Percentiles rank a stretch among this genome's conserved stretches.
These are phyloP conservation scores for Isabelozyma rhagii DNA, from an alignment of 805 yeast genomes.

Conservation along the genomic window DNA sequence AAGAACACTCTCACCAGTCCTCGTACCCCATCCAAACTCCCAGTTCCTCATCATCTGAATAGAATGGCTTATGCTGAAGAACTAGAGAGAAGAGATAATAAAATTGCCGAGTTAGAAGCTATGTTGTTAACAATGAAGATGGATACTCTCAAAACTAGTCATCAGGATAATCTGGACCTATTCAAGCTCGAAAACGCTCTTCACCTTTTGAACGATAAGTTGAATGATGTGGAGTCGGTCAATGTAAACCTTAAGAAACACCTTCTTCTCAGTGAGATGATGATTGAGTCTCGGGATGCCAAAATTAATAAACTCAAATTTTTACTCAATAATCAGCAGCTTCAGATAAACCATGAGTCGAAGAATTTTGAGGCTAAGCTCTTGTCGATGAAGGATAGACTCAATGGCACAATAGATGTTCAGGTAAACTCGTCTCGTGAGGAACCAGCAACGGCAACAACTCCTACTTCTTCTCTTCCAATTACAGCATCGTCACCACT, in stretches of 20 bases:
- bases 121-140: constrained; percentile 26
- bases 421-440: not conserved
- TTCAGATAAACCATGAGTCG: constrained; percentile 46
- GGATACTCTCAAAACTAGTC: constrained; percentile 25
- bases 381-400: constrained; percentile 6
- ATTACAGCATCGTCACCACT: constrained; percentile 1
- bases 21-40: constrained; percentile 6
- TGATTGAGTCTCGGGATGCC: constrained; percentile 55
- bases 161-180: constrained; percentile 47
- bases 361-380: constrained; percentile 46
- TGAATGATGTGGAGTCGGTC: constrained; percentile 61
- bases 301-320: constrained; percentile 54
- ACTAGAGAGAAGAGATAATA: constrained; percentile 22
- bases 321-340: constrained; percentile 49
- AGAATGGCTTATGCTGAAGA: constrained; percentile 10
- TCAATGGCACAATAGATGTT: constrained; percentile 1
- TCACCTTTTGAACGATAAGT: constrained; percentile 53
- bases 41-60: not conserved
- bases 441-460: not conserved
- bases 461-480: not conserved
- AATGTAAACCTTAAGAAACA: constrained; percentile 57
- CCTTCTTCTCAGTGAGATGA: constrained; percentile 49
- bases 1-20: constrained; percentile 4
- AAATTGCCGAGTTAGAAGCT: constrained; percentile 29
- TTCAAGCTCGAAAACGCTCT: constrained; percentile 56